phyloP scores from a whole-genome alignment of 1,284 basidiomycete genomes.

The Melanopsichium pennsylvanicum region DNA sequence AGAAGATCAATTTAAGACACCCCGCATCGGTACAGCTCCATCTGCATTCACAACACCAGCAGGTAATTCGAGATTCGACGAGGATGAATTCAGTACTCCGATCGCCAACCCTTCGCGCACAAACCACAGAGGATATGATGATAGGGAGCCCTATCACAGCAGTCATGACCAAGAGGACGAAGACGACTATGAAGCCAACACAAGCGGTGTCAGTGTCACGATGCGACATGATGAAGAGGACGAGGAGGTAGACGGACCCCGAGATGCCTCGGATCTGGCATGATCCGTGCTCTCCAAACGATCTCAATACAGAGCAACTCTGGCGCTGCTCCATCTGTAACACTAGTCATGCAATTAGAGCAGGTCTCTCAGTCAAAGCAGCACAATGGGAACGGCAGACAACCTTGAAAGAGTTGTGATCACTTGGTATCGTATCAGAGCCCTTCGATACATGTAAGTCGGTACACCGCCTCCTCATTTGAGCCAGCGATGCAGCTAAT shows the following conservation, averaged over 20 bases:
- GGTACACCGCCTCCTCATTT: too few species aligned
- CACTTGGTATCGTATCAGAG: background rate
- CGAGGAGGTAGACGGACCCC: constrained; percentile 20
- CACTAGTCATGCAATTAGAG: too few species aligned
- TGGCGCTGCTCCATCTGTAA: too few species aligned
- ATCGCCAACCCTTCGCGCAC: constrained; percentile 12
- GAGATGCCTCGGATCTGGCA: constrained; percentile 5
- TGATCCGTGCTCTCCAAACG: constrained; percentile 1
- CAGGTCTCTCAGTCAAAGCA: background rate
- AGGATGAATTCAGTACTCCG: constrained; percentile 29
- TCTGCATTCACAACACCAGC: constrained; percentile 18
- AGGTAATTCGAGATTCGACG: constrained; percentile 10
- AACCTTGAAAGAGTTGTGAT: constrained; percentile 5
- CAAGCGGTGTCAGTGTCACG: constrained; percentile 48
- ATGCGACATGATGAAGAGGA: constrained; percentile 52
- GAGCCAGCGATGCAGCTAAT: background rate
- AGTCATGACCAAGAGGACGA: constrained; percentile 35
- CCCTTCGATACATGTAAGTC: background rate
- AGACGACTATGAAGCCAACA: constrained; percentile 43
- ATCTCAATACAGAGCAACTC: too few species aligned
- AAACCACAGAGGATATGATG: constrained; percentile 9
- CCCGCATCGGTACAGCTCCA: constrained; percentile 27
- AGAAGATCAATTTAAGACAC: constrained; percentile 32
- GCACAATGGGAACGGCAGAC: too few species aligned
- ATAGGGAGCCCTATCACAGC: constrained; percentile 10